phyloP scores from a whole-genome alignment of 2,329 filamentous ascomycete genomes.

The Clarireedia monteithiana region DNA sequence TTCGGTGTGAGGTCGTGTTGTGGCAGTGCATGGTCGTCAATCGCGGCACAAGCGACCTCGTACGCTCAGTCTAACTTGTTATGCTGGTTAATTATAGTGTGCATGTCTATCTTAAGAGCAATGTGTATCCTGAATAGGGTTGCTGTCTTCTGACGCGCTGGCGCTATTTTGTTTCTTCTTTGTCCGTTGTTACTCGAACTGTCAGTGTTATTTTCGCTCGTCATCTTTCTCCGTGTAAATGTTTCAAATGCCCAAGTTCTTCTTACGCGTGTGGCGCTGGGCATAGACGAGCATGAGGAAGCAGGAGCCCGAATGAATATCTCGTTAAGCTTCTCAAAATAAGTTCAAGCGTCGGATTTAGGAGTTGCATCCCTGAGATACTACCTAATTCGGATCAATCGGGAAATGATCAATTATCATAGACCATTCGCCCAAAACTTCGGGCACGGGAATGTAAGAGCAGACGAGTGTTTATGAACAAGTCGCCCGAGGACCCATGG shows the following conservation, averaged over 20 bases:
- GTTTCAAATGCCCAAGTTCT: neutral
- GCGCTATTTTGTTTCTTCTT: neutral
- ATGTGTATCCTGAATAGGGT: neutral
- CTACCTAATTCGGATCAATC: conserved; percentile 4
- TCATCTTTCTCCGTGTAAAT: conserved; percentile 6
- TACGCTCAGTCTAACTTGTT: neutral
- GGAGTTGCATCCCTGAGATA: conserved; percentile 7
- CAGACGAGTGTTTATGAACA: neutral
- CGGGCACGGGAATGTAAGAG: neutral
- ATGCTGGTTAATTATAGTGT: conserved; percentile 6
- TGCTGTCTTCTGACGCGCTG: neutral
- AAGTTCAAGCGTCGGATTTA: neutral
- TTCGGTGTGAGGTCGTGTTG: neutral
- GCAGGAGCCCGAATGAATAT: neutral
- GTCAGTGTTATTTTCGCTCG: conserved; percentile 2
- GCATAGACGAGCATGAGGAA: conserved; percentile 2
- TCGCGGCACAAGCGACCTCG: conserved; percentile 8
- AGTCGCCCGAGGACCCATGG: conserved; percentile 4
- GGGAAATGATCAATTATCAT: neutral
- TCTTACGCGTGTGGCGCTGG: neutral
- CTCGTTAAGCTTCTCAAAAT: conserved; percentile 4
- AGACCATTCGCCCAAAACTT: neutral
- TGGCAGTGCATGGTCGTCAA: conserved; percentile 6
- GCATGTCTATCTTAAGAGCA: conserved; percentile 2
- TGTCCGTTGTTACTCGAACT: neutral